phyloP scores from a whole-genome alignment of 371 early-diverging fungal genomes.

The Entomophthora muscae region DNA sequence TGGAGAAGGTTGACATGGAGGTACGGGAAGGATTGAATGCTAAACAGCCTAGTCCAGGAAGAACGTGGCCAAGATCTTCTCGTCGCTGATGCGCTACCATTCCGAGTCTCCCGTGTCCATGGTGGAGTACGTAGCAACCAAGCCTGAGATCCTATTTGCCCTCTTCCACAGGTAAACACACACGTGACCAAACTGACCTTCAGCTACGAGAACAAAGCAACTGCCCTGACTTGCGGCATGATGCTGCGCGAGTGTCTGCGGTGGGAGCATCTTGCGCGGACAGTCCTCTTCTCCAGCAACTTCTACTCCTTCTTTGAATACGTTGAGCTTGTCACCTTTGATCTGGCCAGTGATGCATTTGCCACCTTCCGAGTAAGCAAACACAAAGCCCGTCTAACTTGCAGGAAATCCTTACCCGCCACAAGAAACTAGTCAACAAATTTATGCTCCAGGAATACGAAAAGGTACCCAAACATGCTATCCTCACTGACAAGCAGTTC shows the following conservation, averaged over 20 bases:
- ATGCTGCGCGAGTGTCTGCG: conserved; percentile 4
- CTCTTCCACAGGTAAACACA: conserved; percentile 3
- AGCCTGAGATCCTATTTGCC: conserved; percentile 5
- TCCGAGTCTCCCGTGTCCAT: no score
- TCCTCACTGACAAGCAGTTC: neutral
- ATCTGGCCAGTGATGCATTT: conserved; percentile 4
- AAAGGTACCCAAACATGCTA: neutral
- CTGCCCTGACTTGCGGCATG: neutral
- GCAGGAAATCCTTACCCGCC: conserved; percentile 3
- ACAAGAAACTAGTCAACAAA: neutral
- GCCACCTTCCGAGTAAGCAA: neutral
- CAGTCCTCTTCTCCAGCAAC: neutral
- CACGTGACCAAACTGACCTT: neutral
- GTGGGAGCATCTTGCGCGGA: neutral
- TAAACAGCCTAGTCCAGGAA: no score
- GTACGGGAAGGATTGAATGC: no score
- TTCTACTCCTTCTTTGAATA: conserved; percentile 7
- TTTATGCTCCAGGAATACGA: neutral
- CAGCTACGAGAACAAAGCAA: conserved; percentile 5
- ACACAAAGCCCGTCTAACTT: neutral
- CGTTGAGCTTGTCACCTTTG: conserved; percentile 2
- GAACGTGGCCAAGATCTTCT: no score
- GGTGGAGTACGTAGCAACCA: no score
- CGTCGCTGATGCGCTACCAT: no score
- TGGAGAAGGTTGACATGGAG: no score